Conservation (phyloP, 495 filamentous ascomycete genomes). For the Parachaetomium inaequale region DNA sequence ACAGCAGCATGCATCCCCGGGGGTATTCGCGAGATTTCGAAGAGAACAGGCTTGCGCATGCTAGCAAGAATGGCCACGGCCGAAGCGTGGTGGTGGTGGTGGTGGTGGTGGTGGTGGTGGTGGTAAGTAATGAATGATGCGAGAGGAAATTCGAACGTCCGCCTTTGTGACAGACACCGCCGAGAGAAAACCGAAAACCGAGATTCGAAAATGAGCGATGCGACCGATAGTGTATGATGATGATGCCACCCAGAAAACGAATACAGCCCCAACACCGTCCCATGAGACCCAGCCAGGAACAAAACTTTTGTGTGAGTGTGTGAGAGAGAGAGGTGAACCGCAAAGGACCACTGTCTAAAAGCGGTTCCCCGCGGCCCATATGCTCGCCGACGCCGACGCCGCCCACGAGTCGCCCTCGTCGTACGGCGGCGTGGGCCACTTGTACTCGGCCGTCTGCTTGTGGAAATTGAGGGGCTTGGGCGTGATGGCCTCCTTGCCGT, state of each 20-base stretch:
- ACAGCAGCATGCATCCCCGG: constrained; percentile 11
- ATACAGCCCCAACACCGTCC: constrained; percentile 19
- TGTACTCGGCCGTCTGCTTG: constrained; percentile 58
- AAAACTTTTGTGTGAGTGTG: constrained; percentile 13
- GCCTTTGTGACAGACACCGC: constrained; percentile 1
- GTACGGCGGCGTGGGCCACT: constrained; percentile 96
- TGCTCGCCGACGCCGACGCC: constrained; percentile 70
- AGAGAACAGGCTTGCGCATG: constrained; percentile 5
- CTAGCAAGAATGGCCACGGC: constrained; percentile 10
- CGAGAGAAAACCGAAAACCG: constrained; percentile 6
- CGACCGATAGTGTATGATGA: constrained; percentile 20
- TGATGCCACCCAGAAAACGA: constrained; percentile 18
- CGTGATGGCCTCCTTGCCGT: constrained; percentile 57
- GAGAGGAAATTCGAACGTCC: neutral
- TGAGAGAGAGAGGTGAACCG: constrained; percentile 11
- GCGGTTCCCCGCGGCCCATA: constrained; percentile 63
- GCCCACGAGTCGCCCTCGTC: constrained; percentile 85
- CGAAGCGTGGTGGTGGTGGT: neutral
- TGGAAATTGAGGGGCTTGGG: constrained; percentile 53
- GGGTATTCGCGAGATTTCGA: constrained; percentile 21
- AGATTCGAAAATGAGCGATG: constrained; percentile 14
- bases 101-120: neutral
- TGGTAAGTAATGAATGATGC: neutral
- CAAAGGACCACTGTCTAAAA: constrained; percentile 36
- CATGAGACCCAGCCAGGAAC: constrained; percentile 21